phyloP scores from a whole-genome alignment of 2,329 filamentous ascomycete genomes.

The Pyricularia pennisetigena region DNA sequence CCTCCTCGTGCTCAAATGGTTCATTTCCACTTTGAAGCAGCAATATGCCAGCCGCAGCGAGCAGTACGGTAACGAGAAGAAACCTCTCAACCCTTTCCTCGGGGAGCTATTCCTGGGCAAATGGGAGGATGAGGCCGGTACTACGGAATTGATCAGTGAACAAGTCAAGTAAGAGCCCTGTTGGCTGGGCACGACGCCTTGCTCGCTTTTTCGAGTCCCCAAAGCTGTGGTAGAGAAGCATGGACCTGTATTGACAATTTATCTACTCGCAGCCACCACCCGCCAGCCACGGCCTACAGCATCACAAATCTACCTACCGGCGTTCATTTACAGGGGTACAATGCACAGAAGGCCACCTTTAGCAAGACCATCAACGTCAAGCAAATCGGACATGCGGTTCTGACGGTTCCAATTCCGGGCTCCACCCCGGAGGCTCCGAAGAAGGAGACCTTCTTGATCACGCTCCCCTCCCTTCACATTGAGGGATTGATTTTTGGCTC shows the following conservation, averaged over 20 bases:
- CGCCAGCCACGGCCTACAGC: constrained; percentile 87
- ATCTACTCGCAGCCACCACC: constrained; percentile 61
- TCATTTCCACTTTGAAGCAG: constrained; percentile 84
- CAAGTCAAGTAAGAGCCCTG: constrained; percentile 60
- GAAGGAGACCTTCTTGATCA: constrained; percentile 75
- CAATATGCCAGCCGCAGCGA: constrained; percentile 71
- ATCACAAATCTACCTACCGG: constrained; percentile 82
- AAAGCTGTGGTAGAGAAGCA: too few relatives aligned
- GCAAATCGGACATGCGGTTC: constrained; percentile 81
- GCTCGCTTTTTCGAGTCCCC: not conserved
- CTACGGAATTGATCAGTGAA: constrained; percentile 81
- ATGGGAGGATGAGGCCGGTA: constrained; percentile 76
- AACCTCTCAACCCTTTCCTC: constrained; percentile 91
- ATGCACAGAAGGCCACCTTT: constrained; percentile 93
- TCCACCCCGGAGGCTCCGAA: constrained; percentile 14
- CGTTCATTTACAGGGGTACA: constrained; percentile 76
- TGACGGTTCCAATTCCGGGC: constrained; percentile 53
- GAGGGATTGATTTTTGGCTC: constrained; percentile 81
- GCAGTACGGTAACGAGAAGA: constrained; percentile 83
- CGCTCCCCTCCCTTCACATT: constrained; percentile 82
- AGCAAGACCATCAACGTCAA: constrained; percentile 90
- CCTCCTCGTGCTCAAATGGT: constrained; percentile 90
- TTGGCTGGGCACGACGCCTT: not conserved
- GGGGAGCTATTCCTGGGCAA: constrained; percentile 89
- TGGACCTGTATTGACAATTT: not conserved